Evolutionary conservation across 192 early-diverging fungal genomes (phyloP).

Genomic region (Backusella parvicylindrica): DNA sequence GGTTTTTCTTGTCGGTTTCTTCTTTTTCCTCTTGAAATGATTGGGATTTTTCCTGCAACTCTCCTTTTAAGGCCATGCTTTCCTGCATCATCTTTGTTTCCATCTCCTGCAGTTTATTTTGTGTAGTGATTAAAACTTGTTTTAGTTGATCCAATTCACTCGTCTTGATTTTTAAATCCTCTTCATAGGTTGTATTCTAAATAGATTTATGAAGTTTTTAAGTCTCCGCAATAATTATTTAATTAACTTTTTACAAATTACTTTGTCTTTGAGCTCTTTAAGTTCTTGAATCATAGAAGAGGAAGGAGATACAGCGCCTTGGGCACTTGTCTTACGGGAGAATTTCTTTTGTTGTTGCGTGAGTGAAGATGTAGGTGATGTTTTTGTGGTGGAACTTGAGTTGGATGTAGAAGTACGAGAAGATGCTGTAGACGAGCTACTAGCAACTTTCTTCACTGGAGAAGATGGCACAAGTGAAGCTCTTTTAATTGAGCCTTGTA

Average conservation of each 20-base stretch:
- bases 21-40: constrained; percentile 18
- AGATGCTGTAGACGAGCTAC: neutral
- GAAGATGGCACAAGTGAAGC: neutral
- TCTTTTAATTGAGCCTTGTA: neutral
- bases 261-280: neutral
- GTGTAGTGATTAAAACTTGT: neutral
- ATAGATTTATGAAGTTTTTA: neutral
- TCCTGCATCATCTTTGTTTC: neutral
- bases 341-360: neutral
- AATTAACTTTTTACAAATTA: neutral
- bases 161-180: constrained; percentile 1
- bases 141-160: neutral
- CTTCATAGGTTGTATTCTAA: constrained; percentile 1
- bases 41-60: neutral
- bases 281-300: constrained; percentile 1
- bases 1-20: neutral
- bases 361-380: neutral
- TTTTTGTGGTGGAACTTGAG: neutral
- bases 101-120: neutral
- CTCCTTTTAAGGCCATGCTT: constrained; percentile 1
- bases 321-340: neutral
- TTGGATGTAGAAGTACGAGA: neutral
- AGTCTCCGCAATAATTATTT: neutral
- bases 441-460: neutral
- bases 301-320: neutral